Conservation (phyloP, 2,329 filamentous ascomycete species). For the Diaporthe nobilis region DNA sequence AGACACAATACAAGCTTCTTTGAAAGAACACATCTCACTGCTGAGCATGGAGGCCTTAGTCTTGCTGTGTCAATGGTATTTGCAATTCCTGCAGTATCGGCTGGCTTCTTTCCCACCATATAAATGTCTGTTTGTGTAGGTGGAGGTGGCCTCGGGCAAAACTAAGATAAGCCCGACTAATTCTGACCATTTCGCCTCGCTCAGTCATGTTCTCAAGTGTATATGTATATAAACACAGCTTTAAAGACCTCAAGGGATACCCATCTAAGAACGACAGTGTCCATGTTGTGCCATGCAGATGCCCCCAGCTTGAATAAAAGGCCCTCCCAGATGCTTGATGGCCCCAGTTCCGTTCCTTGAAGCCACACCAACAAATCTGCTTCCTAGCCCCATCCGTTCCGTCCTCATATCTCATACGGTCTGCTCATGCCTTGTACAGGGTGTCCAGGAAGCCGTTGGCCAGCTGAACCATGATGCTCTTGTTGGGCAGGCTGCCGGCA, state of each 20-base stretch:
- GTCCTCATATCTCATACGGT: not conserved
- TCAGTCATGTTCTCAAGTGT: not conserved
- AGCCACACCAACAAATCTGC: not conserved
- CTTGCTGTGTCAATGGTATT: not conserved
- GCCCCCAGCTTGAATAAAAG: not conserved
- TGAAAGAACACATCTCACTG: not conserved
- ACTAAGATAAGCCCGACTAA: not conserved
- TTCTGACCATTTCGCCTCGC: not conserved
- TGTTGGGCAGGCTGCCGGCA: conserved; percentile 94
- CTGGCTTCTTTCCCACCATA: not conserved
- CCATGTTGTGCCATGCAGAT: conserved; percentile 21
- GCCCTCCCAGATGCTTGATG: not conserved
- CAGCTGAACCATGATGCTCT: conserved; percentile 92
- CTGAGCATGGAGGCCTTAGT: too few relatives aligned
- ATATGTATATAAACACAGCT: not conserved
- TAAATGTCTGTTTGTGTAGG: not conserved
- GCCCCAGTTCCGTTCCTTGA: not conserved
- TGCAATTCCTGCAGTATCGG: not conserved
- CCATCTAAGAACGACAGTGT: conserved; percentile 25
- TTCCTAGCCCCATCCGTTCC: not conserved
- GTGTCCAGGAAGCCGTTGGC: conserved; percentile 93
- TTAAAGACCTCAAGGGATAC: not conserved
- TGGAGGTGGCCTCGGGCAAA: not conserved
- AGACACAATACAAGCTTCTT: conserved; percentile 20
- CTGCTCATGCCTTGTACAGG: conserved; percentile 84